These are phyloP conservation scores for Gracilaria caudata DNA, from an alignment of 23 red algal species.

Conservation along the genomic window DNA sequence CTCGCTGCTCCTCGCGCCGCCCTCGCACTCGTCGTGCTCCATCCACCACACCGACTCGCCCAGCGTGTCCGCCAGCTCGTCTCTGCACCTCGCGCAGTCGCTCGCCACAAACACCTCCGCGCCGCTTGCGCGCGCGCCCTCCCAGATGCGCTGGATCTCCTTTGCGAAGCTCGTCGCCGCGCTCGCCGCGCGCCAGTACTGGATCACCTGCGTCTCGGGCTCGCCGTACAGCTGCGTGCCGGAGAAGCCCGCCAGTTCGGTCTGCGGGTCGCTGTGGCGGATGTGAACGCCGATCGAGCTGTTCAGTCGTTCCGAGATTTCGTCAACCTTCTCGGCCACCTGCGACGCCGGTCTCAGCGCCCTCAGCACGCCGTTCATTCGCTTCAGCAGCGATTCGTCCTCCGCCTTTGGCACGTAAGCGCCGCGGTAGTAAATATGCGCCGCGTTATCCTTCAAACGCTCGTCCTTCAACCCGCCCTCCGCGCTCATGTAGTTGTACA, in stretches of 20 bases:
- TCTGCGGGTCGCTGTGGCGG: slow-evolving; percentile 39
- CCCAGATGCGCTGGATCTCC: slow-evolving; percentile 23
- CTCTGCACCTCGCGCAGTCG: slow-evolving; percentile 15
- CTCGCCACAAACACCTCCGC: slow-evolving; percentile 48
- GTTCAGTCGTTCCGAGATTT: not conserved
- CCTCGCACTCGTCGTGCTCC: not conserved
- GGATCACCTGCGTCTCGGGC: slow-evolving; percentile 9
- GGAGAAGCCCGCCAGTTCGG: slow-evolving; percentile 24
- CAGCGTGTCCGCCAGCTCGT: not conserved
- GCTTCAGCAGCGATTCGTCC: not conserved
- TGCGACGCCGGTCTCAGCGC: slow-evolving; percentile 17
- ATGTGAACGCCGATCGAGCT: slow-evolving; percentile 68
- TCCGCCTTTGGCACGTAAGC: slow-evolving; percentile 59
- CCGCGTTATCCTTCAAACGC: not conserved
- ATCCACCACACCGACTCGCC: slow-evolving; percentile 44
- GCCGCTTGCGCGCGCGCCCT: not conserved
- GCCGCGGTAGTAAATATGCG: slow-evolving; percentile 64
- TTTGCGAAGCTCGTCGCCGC: slow-evolving; percentile 3
- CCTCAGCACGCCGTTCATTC: slow-evolving; percentile 50
- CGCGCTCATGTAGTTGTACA: slow-evolving; percentile 71
- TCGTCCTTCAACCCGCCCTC: slow-evolving; percentile 59
- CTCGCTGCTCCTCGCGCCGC: not conserved
- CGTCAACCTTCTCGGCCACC: slow-evolving; percentile 31
- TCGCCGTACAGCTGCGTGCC: slow-evolving; percentile 42
- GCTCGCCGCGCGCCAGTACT: slow-evolving; percentile 57